These are phyloP conservation scores for Fomes fomentarius DNA, from an alignment of 1,284 basidiomycete genomes.

Conservation along the genomic window DNA sequence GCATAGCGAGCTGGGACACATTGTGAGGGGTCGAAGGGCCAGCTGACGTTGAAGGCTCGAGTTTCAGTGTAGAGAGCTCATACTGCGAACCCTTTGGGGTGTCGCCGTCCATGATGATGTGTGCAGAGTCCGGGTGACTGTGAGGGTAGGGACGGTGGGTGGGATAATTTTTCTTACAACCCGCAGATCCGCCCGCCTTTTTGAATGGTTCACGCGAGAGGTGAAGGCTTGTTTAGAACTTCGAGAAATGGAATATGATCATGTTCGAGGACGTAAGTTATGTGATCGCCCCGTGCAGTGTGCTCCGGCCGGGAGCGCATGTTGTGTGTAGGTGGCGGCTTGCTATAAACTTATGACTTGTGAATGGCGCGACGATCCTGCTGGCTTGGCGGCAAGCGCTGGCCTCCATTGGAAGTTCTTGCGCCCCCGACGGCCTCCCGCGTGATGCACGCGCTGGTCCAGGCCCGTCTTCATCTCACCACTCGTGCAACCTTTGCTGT, in stretches of 20 bases:
- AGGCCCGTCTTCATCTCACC: not conserved
- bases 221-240: too few relatives aligned
- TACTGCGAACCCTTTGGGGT: not conserved
- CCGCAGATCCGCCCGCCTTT: too few relatives aligned
- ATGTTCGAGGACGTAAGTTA: not conserved
- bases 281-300: not conserved
- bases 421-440: too few relatives aligned
- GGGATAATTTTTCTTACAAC: not conserved
- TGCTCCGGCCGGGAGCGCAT: not conserved
- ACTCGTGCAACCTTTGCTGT: not conserved
- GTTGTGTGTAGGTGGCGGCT: too few relatives aligned
- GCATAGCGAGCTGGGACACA: slow-evolving; percentile 11
- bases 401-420: too few relatives aligned
- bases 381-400: not conserved
- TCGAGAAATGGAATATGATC: not conserved
- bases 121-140: not conserved
- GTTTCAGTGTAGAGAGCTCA: slow-evolving; percentile 5
- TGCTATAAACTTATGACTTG: not conserved
- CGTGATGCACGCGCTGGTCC: not conserved
- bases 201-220: too few relatives aligned
- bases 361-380: not conserved
- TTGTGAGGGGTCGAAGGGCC: slow-evolving; percentile 2
- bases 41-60: too few relatives aligned
- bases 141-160: not conserved
- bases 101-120: not conserved